Evolutionary conservation across 768 basidiomycete species (phyloP), one percentile per base, ranked within the genome.

Genomic region (Tylopilus intermedius): DNA sequence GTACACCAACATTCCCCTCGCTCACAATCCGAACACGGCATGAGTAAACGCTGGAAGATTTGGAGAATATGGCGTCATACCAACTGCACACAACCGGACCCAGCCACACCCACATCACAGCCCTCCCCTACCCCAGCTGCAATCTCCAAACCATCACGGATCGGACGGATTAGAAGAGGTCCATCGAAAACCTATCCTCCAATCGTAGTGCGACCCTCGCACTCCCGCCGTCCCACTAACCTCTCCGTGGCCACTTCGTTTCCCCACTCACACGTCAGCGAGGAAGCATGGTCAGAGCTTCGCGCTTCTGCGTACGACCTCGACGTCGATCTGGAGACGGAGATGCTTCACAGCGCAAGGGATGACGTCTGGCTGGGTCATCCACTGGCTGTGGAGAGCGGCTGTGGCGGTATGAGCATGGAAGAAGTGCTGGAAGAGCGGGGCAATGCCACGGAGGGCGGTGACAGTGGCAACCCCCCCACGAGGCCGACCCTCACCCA

Each of bases 291-390:
- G 5, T 53, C 58, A 29, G 53, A 63, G 4, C 59, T 63, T 38
- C 56, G 56, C 15, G 54, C 49, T 4, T 60, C 61, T 1, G 59
- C 63, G 15, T 67, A 67, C 3, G 65, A 67, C 40, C 59, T 67
- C 5, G 65, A 67, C 40, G 51, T 51, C n/a, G 64, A 65, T 22
- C 24, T 65, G 47, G 60, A 62, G 54, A 32, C 43, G 14, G 64
- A 61, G 57, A 65, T 65, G 64, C 22, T 67, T 22, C 57, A 64
- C 24, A 59, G 57, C 5, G 62, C 57, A 9, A 49, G 41, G 43
- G 59, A 66, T 24, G 65, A 66, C 43, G 18, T 53, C 9, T 62
- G 59, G 56, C 6, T 42, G 8, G 45, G 51, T 0, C 63, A 35
- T 37, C 22, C 38, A 8, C 21, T 61, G 4, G 59, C 46, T 39